These are phyloP conservation scores for Neotropicomus parvogracilis DNA, from an alignment of 1,284 basidiomycete genomes.

Conservation along the genomic window DNA sequence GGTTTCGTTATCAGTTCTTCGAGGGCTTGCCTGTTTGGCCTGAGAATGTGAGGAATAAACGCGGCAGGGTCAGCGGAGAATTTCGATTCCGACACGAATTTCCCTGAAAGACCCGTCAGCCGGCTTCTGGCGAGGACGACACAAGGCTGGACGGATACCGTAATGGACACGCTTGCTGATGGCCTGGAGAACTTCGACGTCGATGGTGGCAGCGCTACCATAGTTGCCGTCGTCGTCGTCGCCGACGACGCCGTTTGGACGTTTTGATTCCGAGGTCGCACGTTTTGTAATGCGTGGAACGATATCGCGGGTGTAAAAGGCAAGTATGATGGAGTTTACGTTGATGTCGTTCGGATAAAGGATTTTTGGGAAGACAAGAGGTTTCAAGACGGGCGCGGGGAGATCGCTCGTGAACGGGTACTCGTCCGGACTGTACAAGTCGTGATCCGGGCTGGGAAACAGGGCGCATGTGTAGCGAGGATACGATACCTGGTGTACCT, in stretches of 20 bases:
- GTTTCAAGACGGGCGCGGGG: conserved; percentile 79
- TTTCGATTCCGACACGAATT: conserved; percentile 98
- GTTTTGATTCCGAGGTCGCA: conserved; percentile 64
- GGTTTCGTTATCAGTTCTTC: conserved; percentile 93
- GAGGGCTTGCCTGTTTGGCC: conserved; percentile 71
- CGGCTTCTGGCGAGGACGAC: not conserved
- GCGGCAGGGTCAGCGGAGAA: conserved; percentile 81
- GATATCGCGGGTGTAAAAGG: conserved; percentile 84
- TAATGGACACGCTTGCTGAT: conserved; percentile 97
- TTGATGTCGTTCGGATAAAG: conserved; percentile 85
- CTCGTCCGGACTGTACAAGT: conserved; percentile 80
- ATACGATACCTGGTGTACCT: conserved; percentile 78
- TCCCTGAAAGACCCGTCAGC: conserved; percentile 54
- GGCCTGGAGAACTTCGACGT: conserved; percentile 91
- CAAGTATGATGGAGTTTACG: conserved; percentile 81
- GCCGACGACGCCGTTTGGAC: conserved; percentile 60
- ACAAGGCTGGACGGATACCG: conserved; percentile 54
- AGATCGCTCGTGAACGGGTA: conserved; percentile 90
- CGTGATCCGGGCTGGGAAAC: conserved; percentile 7
- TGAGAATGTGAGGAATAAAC: conserved; percentile 89
- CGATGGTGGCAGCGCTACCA: conserved; percentile 90
- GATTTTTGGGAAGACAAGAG: conserved; percentile 73
- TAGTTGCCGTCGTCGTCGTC: conserved; percentile 93
- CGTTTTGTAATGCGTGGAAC: conserved; percentile 79
- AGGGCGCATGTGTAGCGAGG: not conserved